Conservation (phyloP, 192 early-diverging fungal genomes). For the Jimgerdemannia lactiflua region DNA sequence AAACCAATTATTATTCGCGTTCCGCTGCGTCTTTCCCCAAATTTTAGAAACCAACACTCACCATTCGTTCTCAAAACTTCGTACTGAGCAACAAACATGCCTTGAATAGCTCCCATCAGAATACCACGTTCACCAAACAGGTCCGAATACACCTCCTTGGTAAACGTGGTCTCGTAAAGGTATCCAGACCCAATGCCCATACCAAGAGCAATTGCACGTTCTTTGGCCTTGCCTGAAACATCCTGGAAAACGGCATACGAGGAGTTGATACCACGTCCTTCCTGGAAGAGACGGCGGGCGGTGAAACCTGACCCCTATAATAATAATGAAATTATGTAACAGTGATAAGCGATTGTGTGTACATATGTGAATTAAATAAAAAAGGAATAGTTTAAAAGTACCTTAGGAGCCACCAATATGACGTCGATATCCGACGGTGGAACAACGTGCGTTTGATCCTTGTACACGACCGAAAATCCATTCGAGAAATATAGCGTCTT, state of each 20-base stretch:
- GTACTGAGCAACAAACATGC: slow-evolving; percentile 94
- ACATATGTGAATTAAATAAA: too few species aligned
- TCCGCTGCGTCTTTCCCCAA: too few species aligned
- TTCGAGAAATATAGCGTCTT: slow-evolving; percentile 99
- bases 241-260: slow-evolving; percentile 96
- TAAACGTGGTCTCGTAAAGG: slow-evolving; percentile 96
- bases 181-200: slow-evolving; percentile 96
- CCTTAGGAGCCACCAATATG: slow-evolving; percentile 91
- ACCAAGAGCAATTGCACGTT: slow-evolving; percentile 88
- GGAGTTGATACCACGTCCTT: slow-evolving; percentile 97
- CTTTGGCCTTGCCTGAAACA: slow-evolving; percentile 89
- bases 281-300: slow-evolving; percentile 93
- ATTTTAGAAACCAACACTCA: too few species aligned
- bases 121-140: slow-evolving; percentile 96
- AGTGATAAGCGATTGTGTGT: too few species aligned
- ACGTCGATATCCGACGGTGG: slow-evolving; percentile 94
- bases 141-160: slow-evolving; percentile 97
- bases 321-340: not conserved
- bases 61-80: slow-evolving; percentile 89
- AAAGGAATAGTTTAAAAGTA: slow-evolving; percentile 27
- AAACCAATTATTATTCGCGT: too few species aligned
- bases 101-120: slow-evolving; percentile 98
- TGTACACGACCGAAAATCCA: slow-evolving; percentile 94
- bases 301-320: slow-evolving; percentile 80
- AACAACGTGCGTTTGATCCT: slow-evolving; percentile 86